These are phyloP conservation scores for Butyriboletus loyo DNA, from an alignment of 768 basidiomycete species.

Conservation along the genomic window DNA sequence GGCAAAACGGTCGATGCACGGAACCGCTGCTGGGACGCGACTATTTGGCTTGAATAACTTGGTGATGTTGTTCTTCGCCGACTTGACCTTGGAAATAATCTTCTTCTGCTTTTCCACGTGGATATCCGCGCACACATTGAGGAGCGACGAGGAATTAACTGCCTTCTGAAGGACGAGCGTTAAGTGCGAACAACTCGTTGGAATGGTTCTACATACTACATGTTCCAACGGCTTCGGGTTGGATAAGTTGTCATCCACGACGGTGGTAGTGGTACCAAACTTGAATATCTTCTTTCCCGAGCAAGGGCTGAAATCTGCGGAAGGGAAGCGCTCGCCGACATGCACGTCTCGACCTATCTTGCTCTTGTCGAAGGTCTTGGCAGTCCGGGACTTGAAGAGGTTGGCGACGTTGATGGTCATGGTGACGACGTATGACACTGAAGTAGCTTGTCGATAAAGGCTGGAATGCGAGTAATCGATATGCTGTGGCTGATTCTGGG, in stretches of 20 bases:
- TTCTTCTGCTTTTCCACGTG: constrained; percentile 4
- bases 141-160: neutral
- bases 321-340: neutral
- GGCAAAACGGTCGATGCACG: neutral
- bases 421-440: constrained; percentile 1
- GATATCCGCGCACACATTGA: neutral
- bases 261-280: constrained; percentile 3
- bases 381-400: constrained; percentile 12
- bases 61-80: constrained; percentile 10
- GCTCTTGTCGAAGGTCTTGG: constrained; percentile 3
- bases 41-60: constrained; percentile 14
- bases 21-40: neutral
- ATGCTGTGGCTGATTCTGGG: neutral
- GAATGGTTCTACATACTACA: constrained; percentile 1
- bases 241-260: neutral
- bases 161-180: neutral
- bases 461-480: neutral
- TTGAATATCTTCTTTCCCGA: constrained; percentile 5
- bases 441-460: neutral
- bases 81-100: constrained; percentile 10
- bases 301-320: neutral
- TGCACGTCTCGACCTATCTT: neutral
- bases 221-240: constrained; percentile 1
- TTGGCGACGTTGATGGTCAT: constrained; percentile 14
- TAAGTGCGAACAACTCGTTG: neutral